Evolutionary conservation across 2,329 filamentous ascomycete genomes (phyloP), one percentile per base, ranked within the genome.

Genomic region (Ilyonectria sp.): DNA sequence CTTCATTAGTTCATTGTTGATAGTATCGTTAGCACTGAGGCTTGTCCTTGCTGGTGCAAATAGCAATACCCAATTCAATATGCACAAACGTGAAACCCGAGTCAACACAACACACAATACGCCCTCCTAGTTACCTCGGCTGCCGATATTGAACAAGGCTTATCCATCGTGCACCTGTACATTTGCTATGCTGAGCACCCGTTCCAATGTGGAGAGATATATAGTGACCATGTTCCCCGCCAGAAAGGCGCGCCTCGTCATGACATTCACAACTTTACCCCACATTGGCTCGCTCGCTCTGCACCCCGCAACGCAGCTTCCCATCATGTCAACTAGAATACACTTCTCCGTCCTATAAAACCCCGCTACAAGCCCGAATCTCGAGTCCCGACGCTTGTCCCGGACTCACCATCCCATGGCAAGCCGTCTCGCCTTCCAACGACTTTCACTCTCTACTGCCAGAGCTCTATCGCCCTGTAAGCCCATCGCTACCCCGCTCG

Each of bases 381-480:
- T 35, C 26, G 40, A 49, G 35, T 35, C 53, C 44, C 43, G n/a
- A n/a, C 13, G 13, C 46, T 29, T 19, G 9, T 33, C 17, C 3
- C 9, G 8, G 11, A 11, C 23, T 29, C 26, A 17, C 33, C 62
- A 23, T 29, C 40, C 56, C 46, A 50, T 63, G 59, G 52, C 62
- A n/a, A 33, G 35, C 26, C 59, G 59, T 13, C 57, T 66, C 59
- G 40, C 57, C 47, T 37, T 63, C 46, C 55, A 50, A 23, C 67
- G 67, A 47, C 62, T 71, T 19, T 33, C 65, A 54, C 47, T 74
- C 56, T 26, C 15, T 35, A 57, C 43, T 21, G 19, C 59, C 52
- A 37, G 58, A 54, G 26, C 64, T 4, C 67, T 60, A 37, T 40
- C 46, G 15, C 11, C 11, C 21, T 63, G 56, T 44, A 46, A 56